These are phyloP conservation scores for Psilocybe cubensis DNA, from an alignment of 768 basidiomycete species.

Conservation along the genomic window DNA sequence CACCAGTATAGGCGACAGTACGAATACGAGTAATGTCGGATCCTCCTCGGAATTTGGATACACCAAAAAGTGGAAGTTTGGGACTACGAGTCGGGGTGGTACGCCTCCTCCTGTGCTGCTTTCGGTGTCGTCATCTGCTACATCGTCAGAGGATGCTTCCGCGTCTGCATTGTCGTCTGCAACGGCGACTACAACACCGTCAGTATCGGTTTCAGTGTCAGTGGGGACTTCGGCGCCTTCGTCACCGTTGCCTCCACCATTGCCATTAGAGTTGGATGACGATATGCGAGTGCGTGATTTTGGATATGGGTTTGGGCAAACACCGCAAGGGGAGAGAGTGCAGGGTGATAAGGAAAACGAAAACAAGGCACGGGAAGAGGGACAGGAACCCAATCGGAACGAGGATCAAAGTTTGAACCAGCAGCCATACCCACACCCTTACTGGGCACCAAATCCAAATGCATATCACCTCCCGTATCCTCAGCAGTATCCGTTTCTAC, in stretches of 20 bases:
- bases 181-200: background rate
- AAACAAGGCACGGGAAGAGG: background rate
- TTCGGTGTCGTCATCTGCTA: background rate
- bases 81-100: conserved; percentile 14
- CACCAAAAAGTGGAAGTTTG: conserved; percentile 22
- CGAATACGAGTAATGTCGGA: background rate
- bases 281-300: conserved; percentile 23
- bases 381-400: conserved; percentile 14
- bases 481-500: background rate
- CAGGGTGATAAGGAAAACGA: background rate
- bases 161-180: background rate
- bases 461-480: background rate
- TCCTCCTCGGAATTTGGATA: background rate
- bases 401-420: background rate
- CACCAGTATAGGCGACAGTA: background rate
- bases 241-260: background rate
- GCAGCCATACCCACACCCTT: background rate
- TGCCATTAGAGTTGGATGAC: background rate
- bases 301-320: conserved; percentile 18
- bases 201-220: background rate
- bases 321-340: background rate
- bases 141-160: background rate
- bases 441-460: background rate
- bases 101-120: background rate
- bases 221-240: background rate